Percentiles rank a stretch among this genome's conserved stretches.
These are phyloP conservation scores for Schizonepeta tenuifolia DNA, from an alignment of 257 asterid genomes.

Conservation along the genomic window DNA sequence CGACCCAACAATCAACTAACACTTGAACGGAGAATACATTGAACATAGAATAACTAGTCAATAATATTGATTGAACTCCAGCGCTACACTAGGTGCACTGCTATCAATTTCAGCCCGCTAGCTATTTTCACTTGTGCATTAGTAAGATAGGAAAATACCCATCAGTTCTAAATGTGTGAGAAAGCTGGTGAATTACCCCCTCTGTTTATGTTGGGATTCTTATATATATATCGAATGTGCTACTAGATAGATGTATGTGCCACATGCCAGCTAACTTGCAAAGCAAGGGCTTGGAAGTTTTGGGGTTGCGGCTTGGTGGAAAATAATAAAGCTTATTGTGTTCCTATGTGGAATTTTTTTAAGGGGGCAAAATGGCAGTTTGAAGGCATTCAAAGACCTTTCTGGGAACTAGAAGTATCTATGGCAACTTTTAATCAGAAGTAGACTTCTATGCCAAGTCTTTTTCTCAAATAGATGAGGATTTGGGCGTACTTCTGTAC, in stretches of 20 bases:
- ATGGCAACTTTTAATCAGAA: background rate
- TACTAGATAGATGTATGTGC: background rate
- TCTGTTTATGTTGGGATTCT: background rate
- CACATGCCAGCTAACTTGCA: background rate
- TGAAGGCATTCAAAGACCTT: slow-evolving; percentile 6
- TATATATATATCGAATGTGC: background rate
- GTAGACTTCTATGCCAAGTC: slow-evolving; percentile 1
- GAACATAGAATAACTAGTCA: no score
- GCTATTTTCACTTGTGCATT: background rate
- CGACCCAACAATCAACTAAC: no score
- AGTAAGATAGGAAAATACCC: background rate
- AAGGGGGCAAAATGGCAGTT: background rate
- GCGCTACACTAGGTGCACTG: no score
- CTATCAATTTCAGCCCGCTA: no score
- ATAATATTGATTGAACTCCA: no score
- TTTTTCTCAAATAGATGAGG: background rate
- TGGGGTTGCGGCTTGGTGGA: no score
- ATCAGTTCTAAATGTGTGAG: background rate
- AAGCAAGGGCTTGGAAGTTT: background rate
- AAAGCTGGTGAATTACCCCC: background rate
- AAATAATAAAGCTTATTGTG: no score
- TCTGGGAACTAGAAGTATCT: background rate
- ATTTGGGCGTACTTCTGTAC: background rate
- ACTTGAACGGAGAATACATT: no score
- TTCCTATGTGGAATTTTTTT: no score